A percentile compares a stretch with the other conserved stretches of the same genome.
phyloP scores from a whole-genome alignment of 768 basidiomycete genomes.

The Coprinellus aureogranulatus region DNA sequence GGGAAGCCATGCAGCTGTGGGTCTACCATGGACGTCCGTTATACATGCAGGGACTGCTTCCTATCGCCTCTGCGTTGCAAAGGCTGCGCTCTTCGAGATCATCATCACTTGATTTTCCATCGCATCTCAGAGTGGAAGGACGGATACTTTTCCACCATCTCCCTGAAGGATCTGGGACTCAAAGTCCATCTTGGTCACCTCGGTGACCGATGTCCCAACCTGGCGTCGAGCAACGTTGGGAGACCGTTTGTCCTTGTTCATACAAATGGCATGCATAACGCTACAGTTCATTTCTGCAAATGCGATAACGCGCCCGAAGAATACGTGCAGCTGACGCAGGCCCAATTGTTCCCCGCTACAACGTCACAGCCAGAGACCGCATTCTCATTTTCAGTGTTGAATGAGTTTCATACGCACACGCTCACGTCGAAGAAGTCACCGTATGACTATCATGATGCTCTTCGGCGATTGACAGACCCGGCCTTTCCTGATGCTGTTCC shows the following conservation, averaged over 20 bases:
- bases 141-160: constrained; percentile 8
- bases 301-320: background rate
- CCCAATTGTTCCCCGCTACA: constrained; percentile 14
- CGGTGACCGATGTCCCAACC: constrained; percentile 13
- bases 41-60: background rate
- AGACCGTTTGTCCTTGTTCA: constrained; percentile 13
- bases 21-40: background rate
- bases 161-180: constrained; percentile 5
- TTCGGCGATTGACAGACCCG: constrained; percentile 19
- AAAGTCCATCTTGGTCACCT: constrained; percentile 15
- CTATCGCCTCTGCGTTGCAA: background rate
- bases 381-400: constrained; percentile 19
- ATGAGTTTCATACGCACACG: constrained; percentile 28
- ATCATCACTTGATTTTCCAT: constrained; percentile 15
- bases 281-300: constrained; percentile 12
- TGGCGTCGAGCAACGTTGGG: background rate
- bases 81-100: constrained; percentile 13
- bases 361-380: constrained; percentile 12
- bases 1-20: background rate
- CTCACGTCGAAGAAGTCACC: constrained; percentile 29
- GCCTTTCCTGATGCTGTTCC: constrained; percentile 21
- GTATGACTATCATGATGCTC: constrained; percentile 26
- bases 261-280: constrained; percentile 17
- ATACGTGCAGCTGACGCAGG: constrained; percentile 4
- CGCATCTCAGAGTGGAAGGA: constrained; percentile 17